phyloP scores from a whole-genome alignment of 2,329 filamentous ascomycete species.

The Fusarium paranaense region DNA sequence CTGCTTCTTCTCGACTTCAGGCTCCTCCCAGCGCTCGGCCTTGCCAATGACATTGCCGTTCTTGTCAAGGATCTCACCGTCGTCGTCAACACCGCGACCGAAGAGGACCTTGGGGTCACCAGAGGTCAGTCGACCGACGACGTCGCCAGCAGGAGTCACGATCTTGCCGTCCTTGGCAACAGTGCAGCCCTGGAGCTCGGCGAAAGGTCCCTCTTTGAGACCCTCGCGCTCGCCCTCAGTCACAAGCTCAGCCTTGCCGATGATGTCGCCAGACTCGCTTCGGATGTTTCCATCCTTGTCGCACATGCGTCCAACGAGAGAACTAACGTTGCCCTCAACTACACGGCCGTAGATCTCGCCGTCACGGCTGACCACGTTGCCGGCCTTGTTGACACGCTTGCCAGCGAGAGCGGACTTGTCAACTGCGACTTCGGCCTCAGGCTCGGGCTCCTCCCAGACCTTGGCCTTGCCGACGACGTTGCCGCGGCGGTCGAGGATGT shows the following conservation, averaged over 20 bases:
- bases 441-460: conserved; percentile 69
- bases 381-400: conserved; percentile 78
- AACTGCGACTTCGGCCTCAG: conserved; percentile 63
- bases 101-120: conserved; percentile 79
- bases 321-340: conserved; percentile 73
- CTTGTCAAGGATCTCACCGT: conserved; percentile 84
- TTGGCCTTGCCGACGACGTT: conserved; percentile 76
- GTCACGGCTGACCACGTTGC: conserved; percentile 67
- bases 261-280: conserved; percentile 77
- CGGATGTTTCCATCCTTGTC: conserved; percentile 78
- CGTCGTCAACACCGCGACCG: conserved; percentile 81
- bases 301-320: conserved; percentile 75
- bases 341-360: conserved; percentile 73
- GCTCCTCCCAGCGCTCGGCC: conserved; percentile 70
- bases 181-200: conserved; percentile 72
- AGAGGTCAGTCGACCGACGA: conserved; percentile 77
- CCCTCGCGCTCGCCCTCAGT: conserved; percentile 74
- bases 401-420: conserved; percentile 74
- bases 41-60: conserved; percentile 72
- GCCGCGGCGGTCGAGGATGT: conserved; percentile 74
- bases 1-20: conserved; percentile 63
- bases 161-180: conserved; percentile 78
- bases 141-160: conserved; percentile 73
- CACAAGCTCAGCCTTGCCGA: conserved; percentile 76
- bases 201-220: conserved; percentile 75